A percentile compares a stretch with the other conserved stretches of the same genome.
Conservation (phyloP, 352 stramenopile species). For the Phytopythium oedochilum region DNA sequence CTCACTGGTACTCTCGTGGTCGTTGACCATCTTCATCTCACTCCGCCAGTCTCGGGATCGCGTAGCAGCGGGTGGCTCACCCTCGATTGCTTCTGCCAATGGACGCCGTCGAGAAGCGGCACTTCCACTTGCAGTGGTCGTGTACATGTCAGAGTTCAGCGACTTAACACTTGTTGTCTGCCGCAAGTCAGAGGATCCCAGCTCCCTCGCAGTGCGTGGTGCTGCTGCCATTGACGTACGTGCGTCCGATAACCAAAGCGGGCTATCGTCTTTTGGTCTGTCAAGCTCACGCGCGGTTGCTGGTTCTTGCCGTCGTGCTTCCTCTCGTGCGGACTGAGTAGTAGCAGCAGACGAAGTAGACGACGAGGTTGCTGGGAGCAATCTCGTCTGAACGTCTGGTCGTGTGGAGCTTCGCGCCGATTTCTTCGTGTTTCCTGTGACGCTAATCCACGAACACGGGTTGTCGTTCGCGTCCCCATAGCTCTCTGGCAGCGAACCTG, state of each 20-base stretch:
- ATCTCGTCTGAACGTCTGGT: not conserved
- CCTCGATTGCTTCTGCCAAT: not conserved
- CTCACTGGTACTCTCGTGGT: not conserved
- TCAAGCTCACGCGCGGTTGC: not conserved
- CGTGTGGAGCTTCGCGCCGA: conserved; percentile 17
- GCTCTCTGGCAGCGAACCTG: conserved; percentile 63
- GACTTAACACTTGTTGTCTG: not conserved
- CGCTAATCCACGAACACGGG: conserved; percentile 62
- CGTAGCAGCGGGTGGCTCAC: not conserved
- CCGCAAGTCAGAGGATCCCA: not conserved
- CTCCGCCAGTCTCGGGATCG: not conserved
- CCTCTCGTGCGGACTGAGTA: not conserved
- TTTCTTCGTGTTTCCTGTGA: conserved; percentile 31
- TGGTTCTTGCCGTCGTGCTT: not conserved
- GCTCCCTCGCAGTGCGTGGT: not conserved
- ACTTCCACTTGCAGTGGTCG: not conserved
- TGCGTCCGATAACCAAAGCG: conserved; percentile 2
- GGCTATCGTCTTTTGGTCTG: not conserved
- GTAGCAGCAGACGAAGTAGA: not conserved
- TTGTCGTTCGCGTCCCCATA: conserved; percentile 67
- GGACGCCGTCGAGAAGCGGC: not conserved
- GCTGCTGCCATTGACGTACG: not conserved
- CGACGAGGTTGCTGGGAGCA: not conserved
- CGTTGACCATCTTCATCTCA: not conserved
- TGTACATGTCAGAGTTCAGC: not conserved